Base-by-base conservation (phyloP, 2,329 filamentous ascomycete genomes). In the Aspergillus eucalypticola region DNA sequence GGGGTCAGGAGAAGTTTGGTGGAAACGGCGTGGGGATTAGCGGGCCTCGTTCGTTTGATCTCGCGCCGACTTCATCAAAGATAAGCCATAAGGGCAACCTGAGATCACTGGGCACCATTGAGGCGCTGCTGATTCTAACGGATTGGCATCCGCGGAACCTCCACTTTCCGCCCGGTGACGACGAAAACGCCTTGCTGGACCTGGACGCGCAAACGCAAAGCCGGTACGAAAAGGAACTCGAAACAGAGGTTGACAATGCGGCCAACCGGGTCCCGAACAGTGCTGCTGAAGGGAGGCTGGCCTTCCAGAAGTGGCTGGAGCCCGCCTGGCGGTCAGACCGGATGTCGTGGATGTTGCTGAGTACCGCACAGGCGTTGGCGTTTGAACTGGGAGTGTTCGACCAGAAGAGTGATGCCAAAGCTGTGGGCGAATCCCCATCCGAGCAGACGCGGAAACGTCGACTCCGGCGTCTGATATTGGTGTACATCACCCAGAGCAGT, bases 291-390 rank as follows among this genome's bases (percentile, higher is more conserved):
- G 92, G 91, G 8, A 89, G 90, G 73, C 83, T 92, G 27, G 95
- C 79, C 2, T 81, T 97, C 64, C 92, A 96, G 72, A 94, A 92
- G 73, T 98, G 95, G 92, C 86, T 98, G 3, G 95, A 99, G 75
- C 95, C 95, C 2, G 94, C 92, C 8, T 97, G 94, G 92, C 85
- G 94, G 68, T 92, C 90, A 65, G 94, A 97, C 71, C 90, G 92
- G 57, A 96, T 97, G 91, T 96, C 91, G 72, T 97, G 94, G 94
- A 97, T 97, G 92, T 81, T 98, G 13, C 83, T 98, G 29, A 96
- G 92, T 71, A 96, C 92, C 39, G 92, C 92, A 13, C 90, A 94
- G 81, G 90, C 92, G 1, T 81, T 98, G 39, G 92, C 91, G 0
- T 96, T 96, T 67, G 95, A 99, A 75, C 86, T 99, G 32, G 95